Conservation (phyloP, 495 filamentous ascomycete species). For the Parmelia sp. region DNA sequence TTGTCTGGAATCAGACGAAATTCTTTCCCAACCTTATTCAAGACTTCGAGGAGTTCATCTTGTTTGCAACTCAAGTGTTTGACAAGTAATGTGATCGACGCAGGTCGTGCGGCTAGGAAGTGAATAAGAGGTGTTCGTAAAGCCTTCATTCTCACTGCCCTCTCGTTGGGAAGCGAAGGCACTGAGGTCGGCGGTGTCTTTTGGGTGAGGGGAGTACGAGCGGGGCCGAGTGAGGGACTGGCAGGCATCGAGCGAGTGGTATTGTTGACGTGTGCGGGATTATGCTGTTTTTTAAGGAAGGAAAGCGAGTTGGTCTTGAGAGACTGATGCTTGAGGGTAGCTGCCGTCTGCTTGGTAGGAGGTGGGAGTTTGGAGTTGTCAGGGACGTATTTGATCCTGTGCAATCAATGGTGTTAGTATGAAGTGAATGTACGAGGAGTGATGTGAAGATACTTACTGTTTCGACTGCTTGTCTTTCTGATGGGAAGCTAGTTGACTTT, state of each 20-base stretch:
- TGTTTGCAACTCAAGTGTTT: slow-evolving; percentile 48
- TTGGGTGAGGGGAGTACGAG: slow-evolving; percentile 34
- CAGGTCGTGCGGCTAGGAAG: slow-evolving; percentile 59
- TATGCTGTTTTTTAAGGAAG: slow-evolving; percentile 39
- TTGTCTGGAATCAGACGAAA: slow-evolving; percentile 56
- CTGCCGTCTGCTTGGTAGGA: slow-evolving; percentile 28
- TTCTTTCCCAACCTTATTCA: slow-evolving; percentile 51
- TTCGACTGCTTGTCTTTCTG: slow-evolving; percentile 50
- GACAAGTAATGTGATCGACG: slow-evolving; percentile 52
- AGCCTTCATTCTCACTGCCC: slow-evolving; percentile 46
- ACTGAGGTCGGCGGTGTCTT: slow-evolving; percentile 46
- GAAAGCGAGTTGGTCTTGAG: slow-evolving; percentile 32
- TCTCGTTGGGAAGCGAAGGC: slow-evolving; percentile 47
- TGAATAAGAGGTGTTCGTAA: slow-evolving; percentile 60
- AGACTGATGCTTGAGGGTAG: slow-evolving; percentile 26
- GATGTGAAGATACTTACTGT: slow-evolving; percentile 31
- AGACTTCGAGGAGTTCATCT: slow-evolving; percentile 51
- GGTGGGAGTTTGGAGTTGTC: slow-evolving; percentile 29
- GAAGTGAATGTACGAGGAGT: slow-evolving; percentile 13
- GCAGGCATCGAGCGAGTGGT: slow-evolving; percentile 54
- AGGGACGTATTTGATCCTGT: slow-evolving; percentile 31
- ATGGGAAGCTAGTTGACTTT: slow-evolving; percentile 44
- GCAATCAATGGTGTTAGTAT: slow-evolving; percentile 29
- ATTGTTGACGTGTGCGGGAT: slow-evolving; percentile 31
- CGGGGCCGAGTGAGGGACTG: slow-evolving; percentile 54